Evolutionary conservation across 164 flowering plant genomes (phyloP).

Genomic region (Piper longum): DNA sequence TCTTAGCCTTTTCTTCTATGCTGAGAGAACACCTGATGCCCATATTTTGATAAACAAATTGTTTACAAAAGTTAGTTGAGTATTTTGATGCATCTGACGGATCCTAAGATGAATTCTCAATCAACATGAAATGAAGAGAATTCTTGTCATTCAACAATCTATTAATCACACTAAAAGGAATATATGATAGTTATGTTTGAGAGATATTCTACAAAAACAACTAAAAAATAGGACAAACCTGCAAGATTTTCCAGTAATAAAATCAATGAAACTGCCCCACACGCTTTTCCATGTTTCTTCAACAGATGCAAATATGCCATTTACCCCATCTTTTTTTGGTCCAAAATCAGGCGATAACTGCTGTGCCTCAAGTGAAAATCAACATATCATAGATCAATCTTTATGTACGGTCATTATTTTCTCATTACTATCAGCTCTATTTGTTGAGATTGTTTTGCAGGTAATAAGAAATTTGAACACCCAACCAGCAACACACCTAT

Average conservation of each 20-base stretch:
- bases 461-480: too few species aligned
- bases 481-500: too few species aligned
- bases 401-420: neutral
- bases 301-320: conserved; percentile 52
- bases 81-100: too few species aligned
- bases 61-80: too few species aligned
- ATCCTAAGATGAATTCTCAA: too few species aligned
- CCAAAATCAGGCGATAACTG: conserved; percentile 46
- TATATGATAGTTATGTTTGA: neutral
- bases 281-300: conserved; percentile 41
- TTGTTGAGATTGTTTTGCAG: too few species aligned
- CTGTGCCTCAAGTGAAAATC: neutral
- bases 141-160: too few species aligned
- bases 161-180: neutral
- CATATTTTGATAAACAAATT: too few species aligned
- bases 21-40: too few species aligned
- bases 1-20: too few species aligned
- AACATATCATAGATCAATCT: neutral
- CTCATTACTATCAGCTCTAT: neutral
- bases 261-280: conserved; percentile 47
- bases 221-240: conserved; percentile 27
- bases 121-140: too few species aligned
- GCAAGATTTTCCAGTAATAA: conserved; percentile 74
- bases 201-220: neutral
- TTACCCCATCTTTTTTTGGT: conserved; percentile 29